These are phyloP conservation scores for Russula abietina DNA, from an alignment of 768 basidiomycete genomes.

Conservation along the genomic window DNA sequence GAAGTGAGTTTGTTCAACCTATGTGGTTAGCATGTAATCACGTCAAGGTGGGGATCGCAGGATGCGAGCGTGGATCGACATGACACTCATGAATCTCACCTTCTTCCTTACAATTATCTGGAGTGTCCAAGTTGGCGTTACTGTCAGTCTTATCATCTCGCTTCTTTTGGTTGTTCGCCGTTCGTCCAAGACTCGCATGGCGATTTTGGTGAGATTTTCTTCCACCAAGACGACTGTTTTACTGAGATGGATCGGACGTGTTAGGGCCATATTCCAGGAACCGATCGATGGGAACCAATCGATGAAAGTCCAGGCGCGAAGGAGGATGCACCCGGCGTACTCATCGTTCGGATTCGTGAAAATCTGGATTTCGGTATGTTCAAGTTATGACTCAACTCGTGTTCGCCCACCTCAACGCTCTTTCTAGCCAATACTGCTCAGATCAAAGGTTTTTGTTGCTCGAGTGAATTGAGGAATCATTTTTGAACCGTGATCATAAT, in stretches of 20 bases:
- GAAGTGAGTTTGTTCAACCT: constrained; percentile 44
- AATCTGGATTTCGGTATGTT: constrained; percentile 80
- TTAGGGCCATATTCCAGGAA: constrained; percentile 83
- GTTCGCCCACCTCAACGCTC: background rate
- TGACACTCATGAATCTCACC: constrained; percentile 80
- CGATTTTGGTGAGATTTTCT: constrained; percentile 61
- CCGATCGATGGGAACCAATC: constrained; percentile 84
- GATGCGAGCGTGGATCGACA: constrained; percentile 91
- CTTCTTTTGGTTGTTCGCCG: constrained; percentile 85
- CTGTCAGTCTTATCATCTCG: constrained; percentile 82
- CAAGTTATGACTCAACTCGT: background rate
- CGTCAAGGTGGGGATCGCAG: constrained; percentile 32
- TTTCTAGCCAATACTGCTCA: constrained; percentile 85
- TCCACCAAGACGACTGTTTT: background rate
- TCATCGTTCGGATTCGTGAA: constrained; percentile 88
- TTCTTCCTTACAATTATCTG: constrained; percentile 84
- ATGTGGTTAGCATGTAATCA: background rate
- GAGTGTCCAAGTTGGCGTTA: constrained; percentile 88
- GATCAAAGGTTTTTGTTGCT: constrained; percentile 58
- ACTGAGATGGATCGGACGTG: background rate
- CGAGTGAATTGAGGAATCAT: background rate
- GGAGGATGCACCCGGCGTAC: constrained; percentile 71
- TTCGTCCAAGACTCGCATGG: constrained; percentile 84
- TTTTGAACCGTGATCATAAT: background rate
- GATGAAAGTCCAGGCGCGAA: constrained; percentile 80